A percentile compares a stretch with the other conserved stretches of the same genome.
phyloP scores from a whole-genome alignment of 106 monocot genomes.

The Acanthochlamys bracteata region DNA sequence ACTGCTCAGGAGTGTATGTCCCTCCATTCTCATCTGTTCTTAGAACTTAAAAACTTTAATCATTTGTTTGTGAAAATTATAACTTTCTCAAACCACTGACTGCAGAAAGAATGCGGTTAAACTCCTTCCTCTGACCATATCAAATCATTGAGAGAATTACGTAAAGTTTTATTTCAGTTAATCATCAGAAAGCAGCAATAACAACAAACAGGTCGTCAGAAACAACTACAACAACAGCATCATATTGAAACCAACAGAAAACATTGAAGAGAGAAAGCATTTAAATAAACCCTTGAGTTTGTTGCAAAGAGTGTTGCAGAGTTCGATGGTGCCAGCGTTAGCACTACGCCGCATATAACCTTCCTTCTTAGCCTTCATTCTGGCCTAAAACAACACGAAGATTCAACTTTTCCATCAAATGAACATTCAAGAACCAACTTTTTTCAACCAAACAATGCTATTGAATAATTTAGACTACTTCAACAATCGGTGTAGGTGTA shows the following conservation, averaged over 20 bases:
- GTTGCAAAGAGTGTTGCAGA: conserved; percentile 71
- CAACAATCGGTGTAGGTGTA: conserved; percentile 23
- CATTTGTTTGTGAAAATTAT: too few relatives aligned
- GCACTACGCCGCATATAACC: conserved; percentile 82
- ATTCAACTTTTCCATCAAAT: neutral
- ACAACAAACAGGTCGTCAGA: too few relatives aligned
- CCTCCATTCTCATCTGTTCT: conserved; percentile 85
- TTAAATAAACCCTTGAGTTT: conserved; percentile 54
- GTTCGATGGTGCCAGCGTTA: conserved; percentile 83
- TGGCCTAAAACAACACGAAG: conserved; percentile 45
- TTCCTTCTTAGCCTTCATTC: conserved; percentile 67
- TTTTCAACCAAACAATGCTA: neutral
- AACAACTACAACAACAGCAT: neutral
- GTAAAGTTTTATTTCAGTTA: neutral
- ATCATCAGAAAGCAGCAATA: neutral
- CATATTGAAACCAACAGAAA: neutral
- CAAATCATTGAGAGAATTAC: neutral
- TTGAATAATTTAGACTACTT: conserved; percentile 30
- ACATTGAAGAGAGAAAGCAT: neutral
- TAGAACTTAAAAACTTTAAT: neutral
- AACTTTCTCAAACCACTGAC: too few relatives aligned
- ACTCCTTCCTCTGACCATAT: too few relatives aligned
- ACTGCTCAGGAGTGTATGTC: conserved; percentile 67
- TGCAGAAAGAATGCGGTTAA: too few relatives aligned
- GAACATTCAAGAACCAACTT: neutral